Base-by-base conservation (phyloP, 2,329 filamentous ascomycete species). In the Cadophora luteo-olivacea region DNA sequence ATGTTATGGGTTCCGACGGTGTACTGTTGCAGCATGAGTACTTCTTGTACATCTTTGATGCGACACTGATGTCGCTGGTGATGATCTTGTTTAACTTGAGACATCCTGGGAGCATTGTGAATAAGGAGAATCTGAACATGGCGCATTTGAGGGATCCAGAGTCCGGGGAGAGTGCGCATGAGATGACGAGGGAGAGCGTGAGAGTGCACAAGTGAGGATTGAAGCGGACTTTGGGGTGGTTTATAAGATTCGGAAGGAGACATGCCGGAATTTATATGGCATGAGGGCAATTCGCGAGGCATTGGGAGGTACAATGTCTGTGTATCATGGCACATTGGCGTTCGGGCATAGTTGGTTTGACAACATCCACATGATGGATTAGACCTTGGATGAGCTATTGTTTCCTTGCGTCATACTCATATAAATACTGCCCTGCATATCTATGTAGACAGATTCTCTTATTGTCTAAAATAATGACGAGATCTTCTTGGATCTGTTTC, bases 11-110 rank as follows among this genome's bases (percentile, higher is more conserved):
- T 0, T 75, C 79, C 33, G 70, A 78, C 19, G 83, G 83, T 0
- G 80, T 79, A 65, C 71, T 85, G 45, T 72, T 84, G 29, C 68
- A 72, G 29, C 78, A 81, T 48, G 83, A 85, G 74, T 79, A 78
- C 68, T 81, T 76, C 32, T 63, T 83, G 12, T 83, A 83, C 69
- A 76, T 80, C 16, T 82, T 84, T 64, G 82, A 84, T 68, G 77
- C 80, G 0, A 68, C 77, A 11, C 76, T 81, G 29, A 83, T 83
- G 81, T 73, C 80, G 32, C 6, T 78, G 4, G 78, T 79, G 0
- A 72, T 82, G 67, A 70, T 78, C 0, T 29, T 81, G 38, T 76
- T 82, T 62, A 77, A 76, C 67, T 64, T 78, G 61, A 68, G 71
- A 8, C 80, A 81, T 66, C 80, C 80, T 6, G 69, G 70, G 22